Base-by-base conservation (phyloP, 2,329 filamentous ascomycete genomes). In the Elsinoe australis region DNA sequence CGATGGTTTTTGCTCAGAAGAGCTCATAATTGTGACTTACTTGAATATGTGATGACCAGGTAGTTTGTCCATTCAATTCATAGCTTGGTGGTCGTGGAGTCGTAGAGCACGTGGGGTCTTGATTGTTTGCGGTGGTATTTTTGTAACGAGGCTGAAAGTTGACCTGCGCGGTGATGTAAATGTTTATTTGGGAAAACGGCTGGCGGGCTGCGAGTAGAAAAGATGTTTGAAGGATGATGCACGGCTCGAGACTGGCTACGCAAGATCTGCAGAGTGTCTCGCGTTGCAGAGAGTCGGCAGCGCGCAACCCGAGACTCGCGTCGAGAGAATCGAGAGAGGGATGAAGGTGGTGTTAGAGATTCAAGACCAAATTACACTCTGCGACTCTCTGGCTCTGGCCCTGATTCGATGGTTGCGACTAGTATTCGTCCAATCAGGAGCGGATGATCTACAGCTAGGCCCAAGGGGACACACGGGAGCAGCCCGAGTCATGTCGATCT, bases 1-100 rank as follows among this genome's bases (percentile, higher is more conserved):
- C 48, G 75, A 75, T 59, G 76, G 72, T 58, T 75, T 78, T 46
- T 62, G 59, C 22, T 52, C 48, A 21, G 46, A 31, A 21, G 46
- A 44, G 31, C 32, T 44, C 39, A 44, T 44, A 26, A 6, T 42
- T 14, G 24, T 2, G 5, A 44, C 39, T 44, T 44, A 44, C 39
- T 19, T n/a, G 10, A n/a, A 17, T 12, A 12, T 5, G 14, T 14
- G 15, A 32, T 29, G 7, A 9, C 21, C 24, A 9, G 6, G 14
- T 5, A 44, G 26, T 31, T 14, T n/a, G 21, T 44, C 14, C 39
- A 28, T 15, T 18, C 26, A 12, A 10, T 35, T 22, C 44, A 47
- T 47, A 19, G 39, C 39, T 44, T 17, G 26, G 6, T 12, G 26
- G 26, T 6, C 12, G 26, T 44, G 39, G 24, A 31, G 26, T 29